Percentiles rank a stretch among this genome's conserved stretches.
phyloP scores from a whole-genome alignment of 495 filamentous ascomycete genomes.

The Chaetomium fimeti region DNA sequence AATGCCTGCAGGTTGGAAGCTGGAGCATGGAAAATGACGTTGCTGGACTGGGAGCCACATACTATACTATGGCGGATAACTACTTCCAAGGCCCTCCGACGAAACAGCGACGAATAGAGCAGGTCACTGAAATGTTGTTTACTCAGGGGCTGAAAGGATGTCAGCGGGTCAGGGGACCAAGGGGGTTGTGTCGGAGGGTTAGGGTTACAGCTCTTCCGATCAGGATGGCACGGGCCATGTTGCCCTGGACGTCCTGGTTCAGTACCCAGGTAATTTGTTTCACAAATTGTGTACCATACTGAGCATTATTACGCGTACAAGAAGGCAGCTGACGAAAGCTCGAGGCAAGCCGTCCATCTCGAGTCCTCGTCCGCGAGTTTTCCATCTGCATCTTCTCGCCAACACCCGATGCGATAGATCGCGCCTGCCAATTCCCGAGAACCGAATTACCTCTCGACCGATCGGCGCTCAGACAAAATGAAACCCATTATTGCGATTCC shows the following conservation, averaged over 20 bases:
- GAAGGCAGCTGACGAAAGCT: neutral
- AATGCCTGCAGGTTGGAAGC: too few relatives aligned
- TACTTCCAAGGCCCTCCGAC: too few relatives aligned
- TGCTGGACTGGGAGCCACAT: too few relatives aligned
- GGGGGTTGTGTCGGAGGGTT: neutral
- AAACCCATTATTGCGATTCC: slow-evolving; percentile 68
- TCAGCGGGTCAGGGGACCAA: neutral
- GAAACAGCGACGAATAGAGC: too few relatives aligned
- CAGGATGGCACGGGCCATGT: neutral
- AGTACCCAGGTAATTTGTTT: neutral
- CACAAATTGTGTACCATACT: too few relatives aligned
- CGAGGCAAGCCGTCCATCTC: neutral
- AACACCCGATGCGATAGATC: neutral
- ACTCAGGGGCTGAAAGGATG: too few relatives aligned
- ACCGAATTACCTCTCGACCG: neutral
- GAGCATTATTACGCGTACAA: neutral
- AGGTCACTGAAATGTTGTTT: too few relatives aligned
- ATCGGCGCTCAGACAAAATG: slow-evolving; percentile 47
- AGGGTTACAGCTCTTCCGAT: neutral
- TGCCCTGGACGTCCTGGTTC: neutral
- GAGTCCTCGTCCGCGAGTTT: neutral
- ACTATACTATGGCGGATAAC: too few relatives aligned
- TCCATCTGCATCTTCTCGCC: neutral
- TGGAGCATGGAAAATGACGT: too few relatives aligned
- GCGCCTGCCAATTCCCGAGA: neutral